Evolutionary conservation across 768 basidiomycete genomes (phyloP).

Genomic region (Coprinopsis strossmayeri): DNA sequence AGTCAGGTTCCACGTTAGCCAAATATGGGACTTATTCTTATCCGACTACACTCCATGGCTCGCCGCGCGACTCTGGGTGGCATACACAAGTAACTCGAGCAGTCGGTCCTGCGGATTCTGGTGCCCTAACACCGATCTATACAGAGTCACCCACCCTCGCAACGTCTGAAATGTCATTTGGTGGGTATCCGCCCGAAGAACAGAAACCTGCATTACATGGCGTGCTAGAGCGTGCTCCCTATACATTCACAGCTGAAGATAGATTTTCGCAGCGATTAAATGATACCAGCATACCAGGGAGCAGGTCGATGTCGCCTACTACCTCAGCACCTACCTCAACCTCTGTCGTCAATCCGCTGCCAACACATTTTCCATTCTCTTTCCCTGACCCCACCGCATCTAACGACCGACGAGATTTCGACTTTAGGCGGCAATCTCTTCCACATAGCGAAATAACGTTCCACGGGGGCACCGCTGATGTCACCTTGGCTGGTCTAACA

Average conservation of each 20-base stretch:
- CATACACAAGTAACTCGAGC: constrained; percentile 31
- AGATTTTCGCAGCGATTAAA: not conserved
- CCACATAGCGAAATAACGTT: constrained; percentile 59
- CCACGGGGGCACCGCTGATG: constrained; percentile 69
- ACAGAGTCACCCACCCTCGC: constrained; percentile 52
- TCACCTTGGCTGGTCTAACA: constrained; percentile 42
- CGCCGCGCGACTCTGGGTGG: constrained; percentile 36
- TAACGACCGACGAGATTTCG: constrained; percentile 49
- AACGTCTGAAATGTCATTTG: constrained; percentile 27
- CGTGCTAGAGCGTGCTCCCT: constrained; percentile 20
- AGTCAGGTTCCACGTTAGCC: constrained; percentile 24
- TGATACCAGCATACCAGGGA: constrained; percentile 27
- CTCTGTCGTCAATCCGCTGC: constrained; percentile 54
- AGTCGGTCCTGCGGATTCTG: constrained; percentile 32
- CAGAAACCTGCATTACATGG: constrained; percentile 20
- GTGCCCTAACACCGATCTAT: constrained; percentile 48
- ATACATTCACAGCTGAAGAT: constrained; percentile 17
- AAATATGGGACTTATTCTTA: constrained; percentile 51
- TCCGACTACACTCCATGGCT: constrained; percentile 18
- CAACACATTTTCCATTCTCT: constrained; percentile 61
- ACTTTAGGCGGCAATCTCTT: constrained; percentile 54
- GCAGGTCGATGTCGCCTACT: constrained; percentile 68
- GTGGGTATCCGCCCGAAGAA: constrained; percentile 15
- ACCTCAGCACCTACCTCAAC: constrained; percentile 58
- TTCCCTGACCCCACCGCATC: constrained; percentile 49